Conservation (phyloP, 352 stramenopile species). For the Globisporangium acanthophoron region DNA sequence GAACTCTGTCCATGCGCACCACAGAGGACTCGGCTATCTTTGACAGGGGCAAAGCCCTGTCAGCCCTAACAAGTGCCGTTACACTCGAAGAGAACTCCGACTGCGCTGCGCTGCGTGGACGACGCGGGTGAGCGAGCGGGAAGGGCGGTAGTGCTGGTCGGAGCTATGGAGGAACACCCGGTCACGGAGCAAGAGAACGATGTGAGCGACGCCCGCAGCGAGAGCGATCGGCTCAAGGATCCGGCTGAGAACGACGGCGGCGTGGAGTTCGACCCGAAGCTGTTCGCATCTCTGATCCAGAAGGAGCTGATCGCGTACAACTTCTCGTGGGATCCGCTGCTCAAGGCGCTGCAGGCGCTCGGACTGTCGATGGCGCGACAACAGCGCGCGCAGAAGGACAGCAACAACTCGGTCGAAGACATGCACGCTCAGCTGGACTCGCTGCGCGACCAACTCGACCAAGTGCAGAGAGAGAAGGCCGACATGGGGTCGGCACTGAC, state of each 20-base stretch:
- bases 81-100: too few species aligned
- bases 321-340: constrained; percentile 66
- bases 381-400: constrained; percentile 37
- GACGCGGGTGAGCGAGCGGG: too few species aligned
- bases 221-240: constrained; percentile 2
- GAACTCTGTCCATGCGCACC: too few species aligned
- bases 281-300: constrained; percentile 56
- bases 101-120: too few species aligned
- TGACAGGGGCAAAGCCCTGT: too few species aligned
- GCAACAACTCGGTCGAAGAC: constrained; percentile 41
- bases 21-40: too few species aligned
- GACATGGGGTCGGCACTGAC: constrained; percentile 36
- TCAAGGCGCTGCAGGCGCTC: constrained; percentile 57
- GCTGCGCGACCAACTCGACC: constrained; percentile 34
- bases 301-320: constrained; percentile 67
- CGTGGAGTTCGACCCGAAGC: constrained; percentile 31
- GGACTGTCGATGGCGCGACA: constrained; percentile 48
- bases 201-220: not conserved
- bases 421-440: constrained; percentile 42
- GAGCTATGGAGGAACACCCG: constrained; percentile 13
- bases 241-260: constrained; percentile 7
- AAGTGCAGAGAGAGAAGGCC: constrained; percentile 52
- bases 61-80: too few species aligned
- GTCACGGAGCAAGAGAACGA: constrained; percentile 15
- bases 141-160: too few species aligned